These are phyloP conservation scores for Cryptosporidium felis DNA, from an alignment of 169 alveolate genomes.

Conservation along the genomic window DNA sequence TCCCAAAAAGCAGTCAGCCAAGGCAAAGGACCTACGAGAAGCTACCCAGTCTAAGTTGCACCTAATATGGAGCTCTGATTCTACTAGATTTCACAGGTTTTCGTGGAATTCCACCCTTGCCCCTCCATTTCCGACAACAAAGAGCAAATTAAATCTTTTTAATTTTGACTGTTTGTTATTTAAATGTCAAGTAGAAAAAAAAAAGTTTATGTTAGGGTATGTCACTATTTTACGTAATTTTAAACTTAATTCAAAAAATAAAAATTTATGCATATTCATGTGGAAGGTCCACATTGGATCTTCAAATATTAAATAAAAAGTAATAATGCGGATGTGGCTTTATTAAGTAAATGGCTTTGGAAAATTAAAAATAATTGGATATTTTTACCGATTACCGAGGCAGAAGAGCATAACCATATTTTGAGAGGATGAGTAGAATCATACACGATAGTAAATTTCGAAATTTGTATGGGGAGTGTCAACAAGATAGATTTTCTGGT, in stretches of 20 bases:
- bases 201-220: background rate
- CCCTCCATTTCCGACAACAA: too few species aligned
- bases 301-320: slow-evolving; percentile 40
- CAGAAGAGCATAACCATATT: background rate
- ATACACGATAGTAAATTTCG: slow-evolving; percentile 71
- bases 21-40: too few species aligned
- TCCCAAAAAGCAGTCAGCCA: too few species aligned
- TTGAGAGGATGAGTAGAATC: slow-evolving; percentile 41
- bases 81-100: too few species aligned
- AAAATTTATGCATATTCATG: slow-evolving; percentile 56
- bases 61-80: too few species aligned
- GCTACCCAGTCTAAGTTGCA: too few species aligned
- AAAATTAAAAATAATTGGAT: background rate
- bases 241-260: background rate
- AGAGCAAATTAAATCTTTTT: too few species aligned
- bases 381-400: background rate
- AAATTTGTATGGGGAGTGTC: slow-evolving; percentile 68
- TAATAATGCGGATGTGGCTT: slow-evolving; percentile 7
- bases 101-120: too few species aligned
- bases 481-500: slow-evolving; percentile 68
- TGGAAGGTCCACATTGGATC: slow-evolving; percentile 72
- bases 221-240: slow-evolving; percentile 11
- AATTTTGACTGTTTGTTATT: too few species aligned
- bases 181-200: slow-evolving; percentile 26
- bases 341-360: background rate